Evolutionary conservation across 179 eudicot genomes (phyloP).

Genomic region (Silene coronaria): DNA sequence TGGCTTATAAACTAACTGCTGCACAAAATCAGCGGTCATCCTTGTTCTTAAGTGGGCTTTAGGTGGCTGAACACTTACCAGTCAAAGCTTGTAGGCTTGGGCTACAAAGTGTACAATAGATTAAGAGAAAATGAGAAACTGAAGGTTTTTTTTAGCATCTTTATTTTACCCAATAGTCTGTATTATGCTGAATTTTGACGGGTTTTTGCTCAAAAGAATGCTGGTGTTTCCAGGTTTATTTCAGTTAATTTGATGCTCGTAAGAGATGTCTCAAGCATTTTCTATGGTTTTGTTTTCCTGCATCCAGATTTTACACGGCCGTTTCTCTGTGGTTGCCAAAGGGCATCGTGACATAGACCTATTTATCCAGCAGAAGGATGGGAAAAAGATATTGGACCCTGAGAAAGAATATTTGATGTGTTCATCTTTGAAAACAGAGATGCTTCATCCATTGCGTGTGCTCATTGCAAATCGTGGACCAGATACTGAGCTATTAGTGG

Average conservation of each 20-base stretch:
- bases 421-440: conserved; percentile 56
- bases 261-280: conserved; percentile 15
- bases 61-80: no score
- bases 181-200: no score
- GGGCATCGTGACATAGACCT: conserved; percentile 64
- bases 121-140: no score
- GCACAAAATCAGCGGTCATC: no score
- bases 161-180: no score
- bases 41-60: no score
- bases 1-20: no score
- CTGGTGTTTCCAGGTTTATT: conserved; percentile 10
- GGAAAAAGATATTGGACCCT: conserved; percentile 56
- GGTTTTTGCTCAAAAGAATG: background rate
- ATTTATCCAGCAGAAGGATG: conserved; percentile 56
- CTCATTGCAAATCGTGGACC: conserved; percentile 74
- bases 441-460: conserved; percentile 83
- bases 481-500: conserved; percentile 78
- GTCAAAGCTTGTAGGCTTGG: no score
- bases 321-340: conserved; percentile 49
- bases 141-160: no score
- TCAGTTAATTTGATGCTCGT: conserved; percentile 12
- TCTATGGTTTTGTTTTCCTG: background rate
- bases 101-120: no score
- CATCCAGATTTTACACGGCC: conserved; percentile 57
- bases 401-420: conserved; percentile 42